phyloP scores from a whole-genome alignment of 192 early-diverging fungal species.

The Coemansia sp. region DNA sequence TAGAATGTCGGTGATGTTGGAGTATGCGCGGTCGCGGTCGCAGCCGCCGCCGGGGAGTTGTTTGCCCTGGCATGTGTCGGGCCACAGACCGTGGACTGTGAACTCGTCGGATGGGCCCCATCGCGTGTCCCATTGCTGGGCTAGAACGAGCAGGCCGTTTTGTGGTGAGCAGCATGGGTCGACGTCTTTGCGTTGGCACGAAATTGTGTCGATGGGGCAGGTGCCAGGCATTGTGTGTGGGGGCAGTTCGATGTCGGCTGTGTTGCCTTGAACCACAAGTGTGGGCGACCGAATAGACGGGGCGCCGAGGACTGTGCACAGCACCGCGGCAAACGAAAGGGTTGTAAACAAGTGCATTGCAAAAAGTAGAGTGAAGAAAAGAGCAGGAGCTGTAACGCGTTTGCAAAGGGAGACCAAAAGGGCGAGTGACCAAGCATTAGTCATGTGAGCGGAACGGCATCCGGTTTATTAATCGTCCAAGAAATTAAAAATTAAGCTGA shows the following conservation, averaged over 20 bases:
- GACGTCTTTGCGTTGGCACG: slow-evolving; percentile 32
- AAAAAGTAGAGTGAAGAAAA: not conserved
- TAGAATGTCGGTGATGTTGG: slow-evolving; percentile 59
- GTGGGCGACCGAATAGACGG: not conserved
- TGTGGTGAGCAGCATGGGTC: slow-evolving; percentile 54
- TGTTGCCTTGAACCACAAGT: not conserved
- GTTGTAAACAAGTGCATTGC: slow-evolving; percentile 1
- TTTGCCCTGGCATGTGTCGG: slow-evolving; percentile 64
- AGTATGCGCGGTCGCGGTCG: slow-evolving; percentile 61
- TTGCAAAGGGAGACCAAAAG: too few relatives aligned
- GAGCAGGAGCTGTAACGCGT: too few relatives aligned
- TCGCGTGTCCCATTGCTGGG: slow-evolving; percentile 62
- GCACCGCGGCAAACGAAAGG: not conserved
- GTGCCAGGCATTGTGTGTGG: slow-evolving; percentile 7
- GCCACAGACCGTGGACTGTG: slow-evolving; percentile 81
- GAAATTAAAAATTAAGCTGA: too few relatives aligned
- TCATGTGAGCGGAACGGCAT: too few relatives aligned
- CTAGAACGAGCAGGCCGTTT: slow-evolving; percentile 48
- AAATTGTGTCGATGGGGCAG: slow-evolving; percentile 47
- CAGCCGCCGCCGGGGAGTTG: slow-evolving; percentile 58
- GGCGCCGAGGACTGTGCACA: not conserved
- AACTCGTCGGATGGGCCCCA: slow-evolving; percentile 61
- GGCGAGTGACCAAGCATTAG: too few relatives aligned
- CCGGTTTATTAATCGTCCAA: too few relatives aligned
- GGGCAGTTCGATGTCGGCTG: not conserved